Evolutionary conservation across 129 eudicot genomes (phyloP), one percentile per base, ranked within the genome.

Genomic region (Logfia minima): DNA sequence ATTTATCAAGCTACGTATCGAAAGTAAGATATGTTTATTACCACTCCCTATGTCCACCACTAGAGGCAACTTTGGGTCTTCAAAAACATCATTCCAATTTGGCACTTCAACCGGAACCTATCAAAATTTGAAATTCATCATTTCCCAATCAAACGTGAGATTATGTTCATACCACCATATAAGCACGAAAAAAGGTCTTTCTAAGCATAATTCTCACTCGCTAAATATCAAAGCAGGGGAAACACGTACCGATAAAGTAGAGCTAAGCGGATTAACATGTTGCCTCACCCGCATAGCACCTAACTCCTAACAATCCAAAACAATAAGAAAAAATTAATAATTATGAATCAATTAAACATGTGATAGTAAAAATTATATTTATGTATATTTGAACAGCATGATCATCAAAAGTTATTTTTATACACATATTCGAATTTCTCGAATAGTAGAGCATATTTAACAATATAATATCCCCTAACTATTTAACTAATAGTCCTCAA

Each of bases 21-120:
- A 59, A 37, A 65, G 70, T 23, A 65, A 43, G 68, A 69, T 35
- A 75, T 52, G 69, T 65, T 73, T 34, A 66, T 77, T 91, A 95
- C 97, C 99, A 48, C 89, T 81, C 22, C 99, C 97, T 75, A 95
- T 86, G 80, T 95, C 99, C 84, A 95, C 97, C 88, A 92, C 87
- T 66, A 95, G 84, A 8, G 99, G 99, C 85, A 89, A 78, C 18
- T 84, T 86, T n/a, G 94, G 75, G 73, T 95, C 92, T 85, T 85
- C 58, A 71, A 80, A 91, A 19, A 92, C 96, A 70, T 79, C 87
- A 81, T 86, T 85, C 99, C 99, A 95, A 24, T 86, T 83, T 0
- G 97, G 99, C 70, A 64, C 86, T 84, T 87, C 87, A 17, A 71
- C 94, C 1, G 99, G 95, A 81, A 86, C 64, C 99, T 95, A 80